Conservation (phyloP, 2,329 filamentous ascomycete species). For the Botrytis fragariae region DNA sequence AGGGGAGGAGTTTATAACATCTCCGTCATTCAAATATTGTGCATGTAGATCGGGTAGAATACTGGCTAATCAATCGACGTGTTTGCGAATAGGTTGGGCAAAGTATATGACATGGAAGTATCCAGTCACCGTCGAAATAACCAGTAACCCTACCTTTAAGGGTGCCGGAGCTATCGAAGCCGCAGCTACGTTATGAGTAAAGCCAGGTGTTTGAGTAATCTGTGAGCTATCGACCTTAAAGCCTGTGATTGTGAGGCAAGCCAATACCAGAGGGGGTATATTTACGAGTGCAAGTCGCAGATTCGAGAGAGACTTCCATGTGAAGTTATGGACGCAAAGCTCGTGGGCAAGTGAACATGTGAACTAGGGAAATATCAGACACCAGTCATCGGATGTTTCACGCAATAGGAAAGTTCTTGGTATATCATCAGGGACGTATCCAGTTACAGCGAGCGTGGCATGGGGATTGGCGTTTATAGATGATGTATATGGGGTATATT, state of each 20-base stretch:
- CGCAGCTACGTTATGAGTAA: slow-evolving; percentile 40
- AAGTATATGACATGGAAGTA: slow-evolving; percentile 96
- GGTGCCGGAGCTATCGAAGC: slow-evolving; percentile 62
- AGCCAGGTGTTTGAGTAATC: background rate
- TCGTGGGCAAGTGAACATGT: background rate
- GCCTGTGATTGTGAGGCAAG: background rate
- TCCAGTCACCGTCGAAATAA: slow-evolving; percentile 68
- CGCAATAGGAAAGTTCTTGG: background rate
- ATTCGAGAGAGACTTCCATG: background rate
- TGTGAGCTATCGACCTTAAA: background rate
- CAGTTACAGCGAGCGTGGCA: background rate
- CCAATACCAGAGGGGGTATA: background rate
- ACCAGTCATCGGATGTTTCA: background rate
- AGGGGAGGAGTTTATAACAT: background rate
- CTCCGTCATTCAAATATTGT: too few species aligned
- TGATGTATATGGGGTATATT: background rate
- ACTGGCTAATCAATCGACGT: slow-evolving; percentile 8
- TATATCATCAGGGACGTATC: background rate
- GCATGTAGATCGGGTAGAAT: background rate
- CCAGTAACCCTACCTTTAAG: slow-evolving; percentile 62
- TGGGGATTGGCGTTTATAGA: slow-evolving; percentile 10
- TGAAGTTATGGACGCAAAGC: background rate
- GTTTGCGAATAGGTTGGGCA: slow-evolving; percentile 67
- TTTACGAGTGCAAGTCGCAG: background rate
- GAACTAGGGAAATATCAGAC: background rate